A percentile compares a stretch with the other conserved stretches of the same genome.
phyloP scores from a whole-genome alignment of 345 rosid species.

The Hibiscus trionum region DNA sequence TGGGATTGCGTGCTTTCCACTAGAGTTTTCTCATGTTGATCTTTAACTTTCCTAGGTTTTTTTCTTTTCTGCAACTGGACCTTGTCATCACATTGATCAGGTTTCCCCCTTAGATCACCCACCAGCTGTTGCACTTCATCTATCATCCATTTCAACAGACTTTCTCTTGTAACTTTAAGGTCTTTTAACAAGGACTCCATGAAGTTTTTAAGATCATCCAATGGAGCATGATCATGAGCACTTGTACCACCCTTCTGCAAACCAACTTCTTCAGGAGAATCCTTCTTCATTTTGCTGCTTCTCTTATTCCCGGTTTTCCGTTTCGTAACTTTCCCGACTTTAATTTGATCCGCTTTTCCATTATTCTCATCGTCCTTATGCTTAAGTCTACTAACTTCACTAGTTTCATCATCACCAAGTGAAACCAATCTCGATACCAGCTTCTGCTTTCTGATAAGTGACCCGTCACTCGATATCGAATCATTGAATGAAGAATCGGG shows the following conservation, averaged over 20 bases:
- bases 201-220: conserved; percentile 32
- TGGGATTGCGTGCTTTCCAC: conserved; percentile 16
- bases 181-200: conserved; percentile 41
- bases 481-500: conserved; percentile 40
- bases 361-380: conserved; percentile 13
- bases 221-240: conserved; percentile 20
- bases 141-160: conserved; percentile 40
- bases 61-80: conserved; percentile 10
- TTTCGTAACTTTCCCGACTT: conserved; percentile 20
- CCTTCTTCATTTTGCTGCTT: conserved; percentile 15
- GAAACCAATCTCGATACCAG: conserved; percentile 20
- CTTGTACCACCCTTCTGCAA: conserved; percentile 20
- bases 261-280: conserved; percentile 7
- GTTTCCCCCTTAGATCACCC: conserved; percentile 22
- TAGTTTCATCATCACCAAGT: conserved; percentile 21
- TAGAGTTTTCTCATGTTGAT: conserved; percentile 7
- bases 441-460: conserved; percentile 23
- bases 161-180: conserved; percentile 36
- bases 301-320: conserved; percentile 13
- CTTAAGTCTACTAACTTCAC: conserved; percentile 19
- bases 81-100: conserved; percentile 13
- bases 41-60: conserved; percentile 10
- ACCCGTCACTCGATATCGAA: conserved; percentile 21
- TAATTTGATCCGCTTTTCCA: conserved; percentile 9
- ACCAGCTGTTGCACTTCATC: conserved; percentile 38